These are phyloP conservation scores for Phytopythium boreale DNA, from an alignment of 352 stramenopile species.

Conservation along the genomic window DNA sequence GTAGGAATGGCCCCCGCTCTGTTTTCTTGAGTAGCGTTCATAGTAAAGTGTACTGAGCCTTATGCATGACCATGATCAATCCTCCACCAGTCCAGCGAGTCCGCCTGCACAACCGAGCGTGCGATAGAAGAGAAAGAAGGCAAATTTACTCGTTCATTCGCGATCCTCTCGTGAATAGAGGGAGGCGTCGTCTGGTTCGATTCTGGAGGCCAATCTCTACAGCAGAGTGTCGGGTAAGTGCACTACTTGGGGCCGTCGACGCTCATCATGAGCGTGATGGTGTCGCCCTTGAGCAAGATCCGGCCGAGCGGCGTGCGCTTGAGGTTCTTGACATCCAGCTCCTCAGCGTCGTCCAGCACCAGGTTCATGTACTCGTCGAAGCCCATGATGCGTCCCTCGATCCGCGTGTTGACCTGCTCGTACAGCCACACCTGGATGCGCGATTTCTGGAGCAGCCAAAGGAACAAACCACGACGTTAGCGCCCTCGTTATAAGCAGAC, in stretches of 20 bases:
- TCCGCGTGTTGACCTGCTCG: conserved; percentile 97
- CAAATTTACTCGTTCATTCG: neutral
- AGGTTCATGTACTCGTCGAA: conserved; percentile 99
- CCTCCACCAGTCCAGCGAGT: neutral
- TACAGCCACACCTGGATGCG: conserved; percentile 99
- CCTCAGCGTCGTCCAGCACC: conserved; percentile 97
- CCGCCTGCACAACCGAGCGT: no score
- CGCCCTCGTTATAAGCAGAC: neutral
- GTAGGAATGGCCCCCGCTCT: no score
- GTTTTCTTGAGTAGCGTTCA: no score
- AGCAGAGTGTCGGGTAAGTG: conserved; percentile 3
- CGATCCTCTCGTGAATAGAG: neutral
- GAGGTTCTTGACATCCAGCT: conserved; percentile 95
- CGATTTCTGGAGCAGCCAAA: conserved; percentile 76
- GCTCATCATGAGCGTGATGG: conserved; percentile 98
- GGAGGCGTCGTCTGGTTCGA: neutral
- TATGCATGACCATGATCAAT: no score
- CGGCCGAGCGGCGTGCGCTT: conserved; percentile 93
- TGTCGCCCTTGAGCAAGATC: conserved; percentile 99
- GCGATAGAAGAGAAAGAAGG: neutral
- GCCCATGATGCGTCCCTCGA: conserved; percentile 99
- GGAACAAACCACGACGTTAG: neutral
- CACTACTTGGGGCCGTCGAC: conserved; percentile 56
- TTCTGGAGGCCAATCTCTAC: neutral
- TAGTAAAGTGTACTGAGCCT: no score